Conservation (phyloP, 202 grass and related monocot genomes). For the Panicum hallii region DNA sequence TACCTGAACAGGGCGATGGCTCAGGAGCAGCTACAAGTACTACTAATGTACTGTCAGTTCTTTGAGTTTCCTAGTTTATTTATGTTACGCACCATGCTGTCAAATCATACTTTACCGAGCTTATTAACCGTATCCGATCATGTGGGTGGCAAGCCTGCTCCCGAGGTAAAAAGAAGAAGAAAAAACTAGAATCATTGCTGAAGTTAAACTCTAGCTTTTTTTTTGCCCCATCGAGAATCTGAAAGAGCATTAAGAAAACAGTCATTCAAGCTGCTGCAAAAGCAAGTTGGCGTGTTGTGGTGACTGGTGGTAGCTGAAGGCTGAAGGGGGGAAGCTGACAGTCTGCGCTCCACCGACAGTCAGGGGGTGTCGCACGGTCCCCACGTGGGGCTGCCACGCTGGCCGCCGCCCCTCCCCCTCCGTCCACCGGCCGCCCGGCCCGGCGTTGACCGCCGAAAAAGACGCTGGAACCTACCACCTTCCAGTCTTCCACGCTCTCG, state of each 20-base stretch:
- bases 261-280: too few relatives aligned
- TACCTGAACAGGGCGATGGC: background rate
- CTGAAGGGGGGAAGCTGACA: constrained; percentile 21
- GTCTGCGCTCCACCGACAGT: constrained; percentile 59
- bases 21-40: background rate
- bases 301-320: background rate
- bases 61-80: too few relatives aligned
- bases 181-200: background rate
- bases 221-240: background rate
- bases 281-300: background rate
- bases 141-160: background rate
- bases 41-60: background rate
- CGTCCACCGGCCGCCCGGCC: background rate
- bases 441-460: constrained; percentile 25
- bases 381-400: constrained; percentile 31
- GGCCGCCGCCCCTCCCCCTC: background rate
- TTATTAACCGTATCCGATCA: background rate
- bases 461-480: constrained; percentile 33
- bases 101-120: background rate
- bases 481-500: too few relatives aligned
- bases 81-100: too few relatives aligned
- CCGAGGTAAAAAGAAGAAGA: background rate
- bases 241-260: background rate
- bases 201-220: too few relatives aligned
- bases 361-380: constrained; percentile 31